Percentiles rank a stretch among this genome's conserved stretches.
Evolutionary conservation across 129 eudicot species (phyloP).

Genomic region (Daucus carota): DNA sequence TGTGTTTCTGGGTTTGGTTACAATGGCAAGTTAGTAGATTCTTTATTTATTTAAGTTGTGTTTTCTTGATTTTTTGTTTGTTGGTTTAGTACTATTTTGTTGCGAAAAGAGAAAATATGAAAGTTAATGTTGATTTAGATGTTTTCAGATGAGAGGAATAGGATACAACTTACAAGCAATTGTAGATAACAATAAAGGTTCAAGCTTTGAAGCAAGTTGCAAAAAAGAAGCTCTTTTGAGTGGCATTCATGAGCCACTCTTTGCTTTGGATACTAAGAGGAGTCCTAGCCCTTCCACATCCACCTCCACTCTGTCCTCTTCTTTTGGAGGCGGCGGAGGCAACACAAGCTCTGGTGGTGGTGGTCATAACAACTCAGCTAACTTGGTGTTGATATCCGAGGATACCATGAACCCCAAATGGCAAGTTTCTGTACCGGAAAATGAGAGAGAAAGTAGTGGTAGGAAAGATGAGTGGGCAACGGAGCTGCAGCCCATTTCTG

Average conservation of each 20-base stretch:
- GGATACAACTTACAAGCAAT: slow-evolving; percentile 9
- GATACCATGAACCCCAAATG: slow-evolving; percentile 25
- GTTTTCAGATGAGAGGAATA: slow-evolving; percentile 24
- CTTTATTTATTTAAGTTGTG: background rate
- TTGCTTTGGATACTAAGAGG: slow-evolving; percentile 49
- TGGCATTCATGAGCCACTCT: slow-evolving; percentile 45
- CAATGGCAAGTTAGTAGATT: background rate
- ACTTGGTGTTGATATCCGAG: slow-evolving; percentile 20
- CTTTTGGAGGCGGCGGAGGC: slow-evolving; percentile 30
- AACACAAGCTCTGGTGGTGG: slow-evolving; percentile 6
- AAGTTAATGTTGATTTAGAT: background rate
- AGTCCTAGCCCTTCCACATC: slow-evolving; percentile 77
- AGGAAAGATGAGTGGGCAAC: slow-evolving; percentile 44
- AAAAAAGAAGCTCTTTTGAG: slow-evolving; percentile 38
- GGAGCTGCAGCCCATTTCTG: slow-evolving; percentile 41
- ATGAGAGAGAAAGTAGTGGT: slow-evolving; percentile 20
- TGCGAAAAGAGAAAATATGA: background rate
- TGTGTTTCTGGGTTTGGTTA: background rate
- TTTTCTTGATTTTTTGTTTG: background rate
- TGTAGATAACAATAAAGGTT: background rate
- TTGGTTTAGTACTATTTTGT: too few relatives aligned
- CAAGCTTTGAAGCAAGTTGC: slow-evolving; percentile 22
- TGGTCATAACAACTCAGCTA: slow-evolving; percentile 18
- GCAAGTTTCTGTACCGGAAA: slow-evolving; percentile 24
- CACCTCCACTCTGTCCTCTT: slow-evolving; percentile 50